Evolutionary conservation across 345 rosid species (phyloP), one percentile per base, ranked within the genome.

Genomic region (Hypericum perforatum): DNA sequence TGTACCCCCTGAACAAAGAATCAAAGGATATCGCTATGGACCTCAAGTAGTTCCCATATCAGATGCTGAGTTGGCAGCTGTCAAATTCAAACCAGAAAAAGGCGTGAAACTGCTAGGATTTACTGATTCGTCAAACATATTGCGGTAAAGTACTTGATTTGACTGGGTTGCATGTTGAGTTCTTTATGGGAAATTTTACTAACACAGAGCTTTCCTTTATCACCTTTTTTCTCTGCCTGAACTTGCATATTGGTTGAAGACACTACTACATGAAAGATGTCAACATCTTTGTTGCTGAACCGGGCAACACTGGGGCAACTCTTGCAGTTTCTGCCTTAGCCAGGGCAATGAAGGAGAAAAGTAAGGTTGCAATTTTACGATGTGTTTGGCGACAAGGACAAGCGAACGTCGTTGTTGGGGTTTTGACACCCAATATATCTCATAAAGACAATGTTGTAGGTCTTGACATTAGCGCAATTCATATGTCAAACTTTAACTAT

Each of bases 331-430:
- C 95, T 66, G 90, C 96, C 43, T 44, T 92, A 53, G 90, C 94
- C 10, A 78, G 95, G 71, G 96, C 88, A 58, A 82, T 85, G 96
- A 81, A 74, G 71, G 78, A 85, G 77, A 64, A 72, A 76, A 75
- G 78, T 57, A 81, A 68, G 65, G 89, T 87, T 42, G 95, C 94
- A 51, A 81, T 92, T 62, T 55, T 85, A 59, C 94, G 96, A 13
- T 92, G 98, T 67, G 98, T 85, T 60, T 92, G 98, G 98, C 82
- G 90, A 73, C 84, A 85, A 52, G 90, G 90, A 59, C 94, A 74
- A 63, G 74, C 75, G 41, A 82, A 56, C 58, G 90, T 83, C 39
- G 82, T 79, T 63, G 63, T 92, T 64, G 98, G 96, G 41, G 77
- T 78, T 68, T 73, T 92, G 73, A 81, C 82, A 49, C 94, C 98